Conservation (phyloP, 2,329 filamentous ascomycete genomes). For the Drechslerella dactyloides region DNA sequence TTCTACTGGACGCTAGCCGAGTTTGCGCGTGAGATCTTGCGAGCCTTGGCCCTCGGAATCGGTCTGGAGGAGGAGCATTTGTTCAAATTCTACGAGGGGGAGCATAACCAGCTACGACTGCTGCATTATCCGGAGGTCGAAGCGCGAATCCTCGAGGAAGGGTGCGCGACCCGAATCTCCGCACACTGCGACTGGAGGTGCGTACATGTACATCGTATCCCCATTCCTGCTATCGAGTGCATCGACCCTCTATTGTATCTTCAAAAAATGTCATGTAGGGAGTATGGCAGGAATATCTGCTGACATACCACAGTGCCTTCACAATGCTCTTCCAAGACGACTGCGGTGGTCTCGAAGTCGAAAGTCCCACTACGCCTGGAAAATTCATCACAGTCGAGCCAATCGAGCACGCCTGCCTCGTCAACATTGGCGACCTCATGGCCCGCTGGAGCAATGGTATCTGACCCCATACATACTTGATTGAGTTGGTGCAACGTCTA, state of each 20-base stretch:
- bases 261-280: too few relatives aligned
- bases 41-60: constrained; percentile 56
- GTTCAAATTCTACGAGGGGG: constrained; percentile 58
- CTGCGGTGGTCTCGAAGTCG: constrained; percentile 61
- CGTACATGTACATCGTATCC: not conserved
- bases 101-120: constrained; percentile 61
- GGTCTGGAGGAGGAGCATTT: constrained; percentile 58
- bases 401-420: constrained; percentile 59
- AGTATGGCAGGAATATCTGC: too few relatives aligned
- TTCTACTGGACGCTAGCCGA: constrained; percentile 60
- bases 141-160: constrained; percentile 57
- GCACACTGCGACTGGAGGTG: constrained; percentile 62
- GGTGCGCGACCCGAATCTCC: constrained; percentile 59
- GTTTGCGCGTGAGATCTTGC: constrained; percentile 57
- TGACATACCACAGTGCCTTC: constrained; percentile 55
- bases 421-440: constrained; percentile 62
- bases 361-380: constrained; percentile 58
- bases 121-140: constrained; percentile 61
- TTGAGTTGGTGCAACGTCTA: not conserved
- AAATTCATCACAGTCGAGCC: constrained; percentile 59
- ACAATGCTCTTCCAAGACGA: constrained; percentile 63
- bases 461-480: constrained; percentile 17
- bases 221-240: not conserved
- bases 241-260: too few relatives aligned
- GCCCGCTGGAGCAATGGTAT: constrained; percentile 62